Percentiles rank a stretch among this genome's conserved stretches.
Conservation (phyloP, 495 filamentous ascomycete genomes). For the Aspergillus nanangensis region DNA sequence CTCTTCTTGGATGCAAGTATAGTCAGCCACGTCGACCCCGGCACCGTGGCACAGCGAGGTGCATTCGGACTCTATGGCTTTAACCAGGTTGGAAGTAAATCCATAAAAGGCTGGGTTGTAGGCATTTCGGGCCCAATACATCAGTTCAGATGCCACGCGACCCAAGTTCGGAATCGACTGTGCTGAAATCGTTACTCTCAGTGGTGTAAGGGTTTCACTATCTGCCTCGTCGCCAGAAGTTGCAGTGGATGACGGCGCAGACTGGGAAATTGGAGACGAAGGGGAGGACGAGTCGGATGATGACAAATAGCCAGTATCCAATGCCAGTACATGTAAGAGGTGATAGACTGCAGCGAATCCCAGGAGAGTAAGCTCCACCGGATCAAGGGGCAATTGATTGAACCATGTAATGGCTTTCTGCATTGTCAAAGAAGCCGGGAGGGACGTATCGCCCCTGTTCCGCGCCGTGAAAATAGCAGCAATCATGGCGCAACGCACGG, state of each 20-base stretch:
- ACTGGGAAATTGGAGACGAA: constrained; percentile 12
- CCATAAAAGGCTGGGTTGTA: constrained; percentile 46
- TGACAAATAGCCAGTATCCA: constrained; percentile 47
- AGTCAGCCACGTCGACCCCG: constrained; percentile 36
- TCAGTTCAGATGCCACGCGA: constrained; percentile 39
- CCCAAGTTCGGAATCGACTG: constrained; percentile 34
- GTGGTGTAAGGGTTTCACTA: constrained; percentile 15
- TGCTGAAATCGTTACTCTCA: constrained; percentile 13
- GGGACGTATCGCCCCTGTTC: constrained; percentile 26
- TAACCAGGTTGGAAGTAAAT: constrained; percentile 32
- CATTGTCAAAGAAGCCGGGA: constrained; percentile 35
- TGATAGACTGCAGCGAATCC: constrained; percentile 73
- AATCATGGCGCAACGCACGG: constrained; percentile 78
- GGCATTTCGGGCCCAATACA: constrained; percentile 45
- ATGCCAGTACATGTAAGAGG: constrained; percentile 55
- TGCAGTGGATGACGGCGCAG: constrained; percentile 17
- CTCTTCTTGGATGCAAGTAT: constrained; percentile 19
- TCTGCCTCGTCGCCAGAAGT: constrained; percentile 31
- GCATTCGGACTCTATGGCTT: constrained; percentile 39
- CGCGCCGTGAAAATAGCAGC: constrained; percentile 56
- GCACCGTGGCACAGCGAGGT: constrained; percentile 30
- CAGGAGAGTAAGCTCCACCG: constrained; percentile 60
- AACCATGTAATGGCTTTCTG: constrained; percentile 42
- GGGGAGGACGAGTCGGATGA: constrained; percentile 33
- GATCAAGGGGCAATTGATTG: constrained; percentile 40